phyloP scores from a whole-genome alignment of 139 green algal genomes.

The Ostreobium quekettii region DNA sequence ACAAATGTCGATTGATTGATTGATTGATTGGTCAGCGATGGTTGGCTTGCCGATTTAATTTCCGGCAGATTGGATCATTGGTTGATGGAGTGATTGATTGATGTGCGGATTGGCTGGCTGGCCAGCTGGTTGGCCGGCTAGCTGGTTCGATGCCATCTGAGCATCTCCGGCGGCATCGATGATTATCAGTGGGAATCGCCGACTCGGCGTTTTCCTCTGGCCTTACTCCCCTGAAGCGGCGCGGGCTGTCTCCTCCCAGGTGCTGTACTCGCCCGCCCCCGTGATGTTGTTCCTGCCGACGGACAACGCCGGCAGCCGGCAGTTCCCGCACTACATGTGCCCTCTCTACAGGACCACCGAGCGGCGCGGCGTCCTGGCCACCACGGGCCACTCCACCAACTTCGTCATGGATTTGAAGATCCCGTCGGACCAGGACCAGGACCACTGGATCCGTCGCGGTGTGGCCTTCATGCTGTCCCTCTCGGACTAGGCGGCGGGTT shows the following conservation, averaged over 20 bases:
- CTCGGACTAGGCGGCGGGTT: constrained; percentile 31
- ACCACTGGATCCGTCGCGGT: constrained; percentile 54
- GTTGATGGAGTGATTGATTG: background rate
- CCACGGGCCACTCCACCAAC: constrained; percentile 67
- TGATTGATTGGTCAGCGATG: no score
- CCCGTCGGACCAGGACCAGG: constrained; percentile 38
- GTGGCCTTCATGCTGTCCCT: constrained; percentile 54
- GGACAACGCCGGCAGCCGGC: constrained; percentile 19
- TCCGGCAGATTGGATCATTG: background rate
- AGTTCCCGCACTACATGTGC: constrained; percentile 56
- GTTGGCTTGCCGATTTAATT: no score
- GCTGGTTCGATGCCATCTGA: no score
- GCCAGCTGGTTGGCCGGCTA: no score
- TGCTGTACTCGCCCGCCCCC: constrained; percentile 52
- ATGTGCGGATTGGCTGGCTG: background rate
- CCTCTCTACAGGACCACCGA: constrained; percentile 58
- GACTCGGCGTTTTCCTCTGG: no score
- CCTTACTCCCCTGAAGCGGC: no score
- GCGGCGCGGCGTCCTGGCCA: constrained; percentile 53
- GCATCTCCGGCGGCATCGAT: no score
- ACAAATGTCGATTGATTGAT: no score
- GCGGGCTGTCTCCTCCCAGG: constrained; percentile 23
- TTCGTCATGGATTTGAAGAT: constrained; percentile 64
- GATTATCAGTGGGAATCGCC: no score
- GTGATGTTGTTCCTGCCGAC: constrained; percentile 47